Base-by-base conservation (phyloP, 2,329 filamentous ascomycete species). In the Botryotinia convoluta region DNA sequence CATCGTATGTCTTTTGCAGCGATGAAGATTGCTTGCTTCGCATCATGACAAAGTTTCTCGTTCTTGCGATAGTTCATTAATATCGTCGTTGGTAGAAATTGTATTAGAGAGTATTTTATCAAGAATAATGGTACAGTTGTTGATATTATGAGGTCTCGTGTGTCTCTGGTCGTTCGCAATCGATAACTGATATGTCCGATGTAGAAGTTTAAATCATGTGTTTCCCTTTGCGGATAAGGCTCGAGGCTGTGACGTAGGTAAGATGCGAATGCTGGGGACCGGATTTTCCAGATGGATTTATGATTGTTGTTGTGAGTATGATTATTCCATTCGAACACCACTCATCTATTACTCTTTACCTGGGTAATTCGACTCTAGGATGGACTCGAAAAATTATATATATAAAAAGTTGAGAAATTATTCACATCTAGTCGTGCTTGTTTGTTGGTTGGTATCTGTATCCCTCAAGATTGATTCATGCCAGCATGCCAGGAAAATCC, bases 1-100 rank as follows among this genome's bases (percentile, higher is more conserved):
- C 94, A 85, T 98, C 95, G 84, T 98, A 98, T 72, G 94, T 97
- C 88, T 97, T 98, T 85, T 98, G 95, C 82, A 98, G 90, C 75
- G 90, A 90, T 83, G 92, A 90, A 81, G 90, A 87, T 75, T 86
- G 85, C 81, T 90, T 90, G 82, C 85, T 85, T 80, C 86, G 85
- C 84, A 87, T 83, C 80, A 81, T 81, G 75, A 69, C 79, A 73
- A 73, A 70, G 71, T 73, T 29, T 37, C 16, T 48, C 32, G 48
- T 7, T 26, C 63, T 22, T 54, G 20, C 14, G 10, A 68, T 39
- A 3, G 29, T 12, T 68, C 71, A 68, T 72, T 44, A 72, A 72
- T n/a, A 37, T 39, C 18, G 26, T 4, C 16, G 48, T 42, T 26
- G n/a, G 39, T 69, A 10, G 12, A 32, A 37, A 26, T 35, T 1